These are phyloP conservation scores for Clonostachys rosea DNA, from an alignment of 2,329 filamentous ascomycete species.

Conservation along the genomic window DNA sequence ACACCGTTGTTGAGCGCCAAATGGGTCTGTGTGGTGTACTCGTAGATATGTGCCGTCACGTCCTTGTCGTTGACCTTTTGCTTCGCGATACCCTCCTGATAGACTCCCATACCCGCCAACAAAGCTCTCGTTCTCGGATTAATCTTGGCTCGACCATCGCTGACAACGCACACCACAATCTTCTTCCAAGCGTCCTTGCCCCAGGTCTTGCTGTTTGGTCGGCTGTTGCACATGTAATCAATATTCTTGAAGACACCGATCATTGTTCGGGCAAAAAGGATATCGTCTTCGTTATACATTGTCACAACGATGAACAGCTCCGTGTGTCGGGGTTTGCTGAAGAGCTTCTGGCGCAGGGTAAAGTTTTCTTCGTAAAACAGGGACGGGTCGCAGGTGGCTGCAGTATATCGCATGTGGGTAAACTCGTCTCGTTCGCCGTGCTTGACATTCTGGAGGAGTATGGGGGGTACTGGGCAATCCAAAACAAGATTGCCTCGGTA, in stretches of 20 bases:
- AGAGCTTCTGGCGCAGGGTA: slow-evolving; percentile 84
- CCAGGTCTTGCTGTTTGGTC: slow-evolving; percentile 94
- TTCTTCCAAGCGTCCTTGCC: slow-evolving; percentile 99
- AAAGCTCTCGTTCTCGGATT: slow-evolving; percentile 87
- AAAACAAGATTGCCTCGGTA: slow-evolving; percentile 96
- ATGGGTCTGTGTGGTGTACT: slow-evolving; percentile 84
- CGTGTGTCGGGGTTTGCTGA: slow-evolving; percentile 87
- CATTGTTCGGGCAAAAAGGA: slow-evolving; percentile 93
- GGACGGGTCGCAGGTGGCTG: slow-evolving; percentile 87
- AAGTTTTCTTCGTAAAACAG: slow-evolving; percentile 88
- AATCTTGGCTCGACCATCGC: slow-evolving; percentile 95
- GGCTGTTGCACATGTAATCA: slow-evolving; percentile 86
- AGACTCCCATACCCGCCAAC: slow-evolving; percentile 89
- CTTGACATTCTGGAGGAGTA: slow-evolving; percentile 79
- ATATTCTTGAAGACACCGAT: slow-evolving; percentile 98
- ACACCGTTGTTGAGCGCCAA: slow-evolving; percentile 87
- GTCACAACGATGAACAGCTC: slow-evolving; percentile 96
- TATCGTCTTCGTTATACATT: slow-evolving; percentile 99
- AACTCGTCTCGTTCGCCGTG: slow-evolving; percentile 91
- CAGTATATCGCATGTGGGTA: slow-evolving; percentile 89
- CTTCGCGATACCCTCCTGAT: slow-evolving; percentile 97
- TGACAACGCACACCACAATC: slow-evolving; percentile 97
- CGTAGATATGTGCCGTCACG: slow-evolving; percentile 96
- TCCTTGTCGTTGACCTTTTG: slow-evolving; percentile 96
- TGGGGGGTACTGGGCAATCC: slow-evolving; percentile 90